These are phyloP conservation scores for Salvia hispanica DNA, from an alignment of 257 asterid species.

Conservation along the genomic window DNA sequence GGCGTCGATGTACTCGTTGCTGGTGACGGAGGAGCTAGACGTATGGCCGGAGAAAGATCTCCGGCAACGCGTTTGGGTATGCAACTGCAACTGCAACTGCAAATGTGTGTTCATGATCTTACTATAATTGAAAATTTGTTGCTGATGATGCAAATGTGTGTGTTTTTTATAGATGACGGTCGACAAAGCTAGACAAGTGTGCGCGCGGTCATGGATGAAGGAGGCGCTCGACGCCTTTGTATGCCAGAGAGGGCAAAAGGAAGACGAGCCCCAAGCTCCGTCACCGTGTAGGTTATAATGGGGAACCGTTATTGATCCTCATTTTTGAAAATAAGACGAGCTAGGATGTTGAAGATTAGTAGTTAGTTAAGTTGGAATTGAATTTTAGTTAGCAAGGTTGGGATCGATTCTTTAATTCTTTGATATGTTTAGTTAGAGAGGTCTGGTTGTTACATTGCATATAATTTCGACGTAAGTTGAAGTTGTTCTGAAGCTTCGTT, in stretches of 20 bases:
- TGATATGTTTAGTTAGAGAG: not conserved
- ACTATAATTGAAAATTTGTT: too few species aligned
- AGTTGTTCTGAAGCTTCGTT: not conserved
- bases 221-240: slow-evolving; percentile 73
- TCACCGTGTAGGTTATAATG: slow-evolving; percentile 31
- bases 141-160: too few species aligned
- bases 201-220: slow-evolving; percentile 78
- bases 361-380: too few species aligned
- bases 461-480: not conserved
- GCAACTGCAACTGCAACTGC: not conserved
- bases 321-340: too few species aligned
- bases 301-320: too few species aligned
- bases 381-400: too few species aligned
- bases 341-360: too few species aligned
- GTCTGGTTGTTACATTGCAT: too few species aligned
- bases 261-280: slow-evolving; percentile 29
- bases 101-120: too few species aligned
- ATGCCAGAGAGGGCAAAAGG: slow-evolving; percentile 33
- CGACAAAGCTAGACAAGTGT: slow-evolving; percentile 67
- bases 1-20: slow-evolving; percentile 74
- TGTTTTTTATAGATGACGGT: slow-evolving; percentile 53
- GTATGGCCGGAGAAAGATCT: slow-evolving; percentile 85
- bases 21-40: slow-evolving; percentile 71
- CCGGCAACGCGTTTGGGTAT: slow-evolving; percentile 76
- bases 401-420: slow-evolving; percentile 30